Evolutionary conservation across 257 asterid species (phyloP).

Genomic region (Parsonsia alboflavescens): DNA sequence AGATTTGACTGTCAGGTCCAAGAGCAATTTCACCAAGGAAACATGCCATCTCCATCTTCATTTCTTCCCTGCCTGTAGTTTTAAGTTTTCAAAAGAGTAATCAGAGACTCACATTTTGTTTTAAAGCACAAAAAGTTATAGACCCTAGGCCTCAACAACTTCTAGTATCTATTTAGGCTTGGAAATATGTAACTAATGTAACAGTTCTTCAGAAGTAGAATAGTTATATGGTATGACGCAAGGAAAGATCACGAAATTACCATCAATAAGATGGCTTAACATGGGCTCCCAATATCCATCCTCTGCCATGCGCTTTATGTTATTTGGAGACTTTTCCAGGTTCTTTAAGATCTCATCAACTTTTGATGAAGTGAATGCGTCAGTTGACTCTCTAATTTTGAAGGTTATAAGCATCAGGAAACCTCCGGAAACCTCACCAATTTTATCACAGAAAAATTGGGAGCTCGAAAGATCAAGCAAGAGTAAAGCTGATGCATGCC

Average conservation of each 20-base stretch:
- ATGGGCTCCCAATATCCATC: slow-evolving; percentile 75
- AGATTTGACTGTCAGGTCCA: slow-evolving; percentile 45
- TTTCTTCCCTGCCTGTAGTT: slow-evolving; percentile 55
- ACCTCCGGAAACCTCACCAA: slow-evolving; percentile 59
- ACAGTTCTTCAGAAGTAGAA: neutral
- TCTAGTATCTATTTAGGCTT: neutral
- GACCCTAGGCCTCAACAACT: neutral
- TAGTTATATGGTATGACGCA: too few species aligned
- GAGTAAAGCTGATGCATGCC: slow-evolving; percentile 51
- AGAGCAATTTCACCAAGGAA: slow-evolving; percentile 54
- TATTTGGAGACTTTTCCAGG: slow-evolving; percentile 50
- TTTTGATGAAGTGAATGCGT: slow-evolving; percentile 48
- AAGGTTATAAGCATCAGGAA: slow-evolving; percentile 62
- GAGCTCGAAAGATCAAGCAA: slow-evolving; percentile 54
- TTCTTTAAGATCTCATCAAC: slow-evolving; percentile 56
- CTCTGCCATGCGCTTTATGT: slow-evolving; percentile 84
- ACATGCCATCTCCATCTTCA: slow-evolving; percentile 59
- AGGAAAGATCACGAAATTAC: slow-evolving; percentile 23
- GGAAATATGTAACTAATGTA: neutral
- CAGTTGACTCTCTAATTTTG: slow-evolving; percentile 46
- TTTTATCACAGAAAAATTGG: slow-evolving; percentile 31
- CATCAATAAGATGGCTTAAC: slow-evolving; percentile 53
- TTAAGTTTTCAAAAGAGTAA: neutral
- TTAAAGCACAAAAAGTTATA: neutral
- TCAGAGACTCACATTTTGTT: neutral